These are phyloP conservation scores for Lipomyces kockii DNA, from an alignment of 805 yeast genomes.

Conservation along the genomic window DNA sequence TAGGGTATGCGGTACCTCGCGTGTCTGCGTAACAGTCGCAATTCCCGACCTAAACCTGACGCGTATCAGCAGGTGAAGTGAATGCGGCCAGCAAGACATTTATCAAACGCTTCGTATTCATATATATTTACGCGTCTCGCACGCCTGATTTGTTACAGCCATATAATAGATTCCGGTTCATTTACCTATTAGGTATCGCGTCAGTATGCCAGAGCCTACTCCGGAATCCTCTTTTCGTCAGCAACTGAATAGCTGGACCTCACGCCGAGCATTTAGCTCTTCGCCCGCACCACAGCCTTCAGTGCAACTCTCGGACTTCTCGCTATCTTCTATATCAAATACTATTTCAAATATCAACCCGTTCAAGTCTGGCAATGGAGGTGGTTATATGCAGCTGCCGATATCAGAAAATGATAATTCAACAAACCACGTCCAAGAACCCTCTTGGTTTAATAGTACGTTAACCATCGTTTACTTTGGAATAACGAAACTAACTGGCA, in stretches of 20 bases:
- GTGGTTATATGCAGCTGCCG: constrained; percentile 65
- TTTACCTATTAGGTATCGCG: background rate
- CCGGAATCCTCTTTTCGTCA: constrained; percentile 34
- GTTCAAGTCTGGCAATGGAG: constrained; percentile 18
- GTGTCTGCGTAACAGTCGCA: background rate
- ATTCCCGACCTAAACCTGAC: no score
- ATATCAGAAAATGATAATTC: constrained; percentile 58
- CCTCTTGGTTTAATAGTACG: constrained; percentile 66
- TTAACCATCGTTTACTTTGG: background rate
- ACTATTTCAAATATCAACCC: constrained; percentile 28
- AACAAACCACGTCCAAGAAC: constrained; percentile 53
- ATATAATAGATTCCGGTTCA: background rate
- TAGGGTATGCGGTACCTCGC: background rate
- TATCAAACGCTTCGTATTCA: background rate
- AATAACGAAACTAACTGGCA: background rate
- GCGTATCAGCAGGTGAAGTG: no score
- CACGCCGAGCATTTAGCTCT: constrained; percentile 22
- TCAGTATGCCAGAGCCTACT: background rate
- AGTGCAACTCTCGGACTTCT: constrained; percentile 24
- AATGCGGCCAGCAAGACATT: background rate
- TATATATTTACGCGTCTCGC: background rate
- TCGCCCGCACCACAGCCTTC: constrained; percentile 19
- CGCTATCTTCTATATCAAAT: constrained; percentile 22
- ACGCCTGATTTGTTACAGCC: background rate
- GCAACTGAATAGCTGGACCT: constrained; percentile 34